Conservation (phyloP, 768 basidiomycete species). For the Agaricus blazei region DNA sequence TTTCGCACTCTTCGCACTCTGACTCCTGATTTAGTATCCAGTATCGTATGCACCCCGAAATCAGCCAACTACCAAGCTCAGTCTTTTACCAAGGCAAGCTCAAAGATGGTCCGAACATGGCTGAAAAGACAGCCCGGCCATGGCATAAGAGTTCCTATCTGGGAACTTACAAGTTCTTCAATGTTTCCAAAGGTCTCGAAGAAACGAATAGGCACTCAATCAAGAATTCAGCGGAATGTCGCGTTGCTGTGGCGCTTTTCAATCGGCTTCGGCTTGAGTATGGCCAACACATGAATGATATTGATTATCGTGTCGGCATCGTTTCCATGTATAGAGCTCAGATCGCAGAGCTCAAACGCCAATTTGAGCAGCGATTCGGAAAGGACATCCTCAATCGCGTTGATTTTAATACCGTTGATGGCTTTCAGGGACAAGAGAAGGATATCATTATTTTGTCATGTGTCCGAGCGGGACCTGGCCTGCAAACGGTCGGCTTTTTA, state of each 20-base stretch:
- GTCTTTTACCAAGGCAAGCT: constrained; percentile 82
- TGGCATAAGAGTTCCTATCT: constrained; percentile 84
- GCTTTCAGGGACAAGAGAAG: constrained; percentile 99
- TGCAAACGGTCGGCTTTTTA: constrained; percentile 83
- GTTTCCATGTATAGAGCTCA: constrained; percentile 97
- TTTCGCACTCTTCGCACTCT: background rate
- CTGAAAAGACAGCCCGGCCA: constrained; percentile 66
- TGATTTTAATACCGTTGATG: constrained; percentile 97
- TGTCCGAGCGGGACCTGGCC: constrained; percentile 87
- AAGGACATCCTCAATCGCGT: constrained; percentile 61
- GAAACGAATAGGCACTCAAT: constrained; percentile 63
- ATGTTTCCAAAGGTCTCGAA: constrained; percentile 68
- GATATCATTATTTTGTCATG: constrained; percentile 97
- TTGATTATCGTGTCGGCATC: constrained; percentile 44
- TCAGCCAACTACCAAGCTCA: constrained; percentile 82
- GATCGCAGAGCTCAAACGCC: constrained; percentile 62
- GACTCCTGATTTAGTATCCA: constrained; percentile 64
- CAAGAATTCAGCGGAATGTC: constrained; percentile 69
- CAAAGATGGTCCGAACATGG: constrained; percentile 88
- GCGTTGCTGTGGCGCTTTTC: constrained; percentile 75
- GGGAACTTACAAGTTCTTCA: constrained; percentile 87
- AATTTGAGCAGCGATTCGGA: constrained; percentile 72
- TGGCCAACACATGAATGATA: constrained; percentile 30
- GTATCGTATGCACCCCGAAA: constrained; percentile 99
- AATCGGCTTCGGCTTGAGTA: constrained; percentile 64